Conservation (phyloP, 441 rosid genomes). For the Erodium trifolium region DNA sequence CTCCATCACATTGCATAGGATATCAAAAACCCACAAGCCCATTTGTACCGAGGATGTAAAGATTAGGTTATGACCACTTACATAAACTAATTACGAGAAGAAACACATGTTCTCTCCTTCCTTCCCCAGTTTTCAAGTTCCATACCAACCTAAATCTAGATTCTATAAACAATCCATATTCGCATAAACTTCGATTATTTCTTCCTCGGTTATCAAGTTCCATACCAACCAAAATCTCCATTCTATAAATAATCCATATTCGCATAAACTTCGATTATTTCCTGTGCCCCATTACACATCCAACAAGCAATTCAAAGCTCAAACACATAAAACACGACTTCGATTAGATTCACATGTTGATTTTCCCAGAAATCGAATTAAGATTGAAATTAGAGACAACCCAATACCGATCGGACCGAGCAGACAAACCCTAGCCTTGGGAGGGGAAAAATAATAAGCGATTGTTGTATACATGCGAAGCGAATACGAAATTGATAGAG, state of each 20-base stretch:
- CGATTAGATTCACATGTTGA: too few species aligned
- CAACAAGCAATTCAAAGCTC: not conserved
- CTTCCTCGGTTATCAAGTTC: not conserved
- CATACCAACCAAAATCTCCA: not conserved
- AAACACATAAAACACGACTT: not conserved
- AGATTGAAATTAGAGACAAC: slow-evolving; percentile 4
- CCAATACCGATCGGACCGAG: not conserved
- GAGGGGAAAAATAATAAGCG: not conserved
- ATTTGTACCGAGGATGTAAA: not conserved
- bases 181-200: not conserved
- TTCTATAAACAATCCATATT: not conserved
- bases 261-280: not conserved
- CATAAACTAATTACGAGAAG: not conserved
- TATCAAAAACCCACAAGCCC: not conserved
- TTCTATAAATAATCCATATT: not conserved
- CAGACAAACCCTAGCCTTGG: slow-evolving; percentile 6
- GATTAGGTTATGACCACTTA: not conserved
- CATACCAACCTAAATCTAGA: not conserved
- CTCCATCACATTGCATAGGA: not conserved
- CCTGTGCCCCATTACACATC: not conserved
- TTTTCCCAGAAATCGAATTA: too few species aligned
- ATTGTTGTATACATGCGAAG: not conserved
- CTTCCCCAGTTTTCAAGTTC: not conserved
- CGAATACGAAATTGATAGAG: not conserved
- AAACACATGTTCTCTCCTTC: not conserved